phyloP scores from a whole-genome alignment of 2,329 filamentous ascomycete species.

The Ophiosphaerella herpotricha region DNA sequence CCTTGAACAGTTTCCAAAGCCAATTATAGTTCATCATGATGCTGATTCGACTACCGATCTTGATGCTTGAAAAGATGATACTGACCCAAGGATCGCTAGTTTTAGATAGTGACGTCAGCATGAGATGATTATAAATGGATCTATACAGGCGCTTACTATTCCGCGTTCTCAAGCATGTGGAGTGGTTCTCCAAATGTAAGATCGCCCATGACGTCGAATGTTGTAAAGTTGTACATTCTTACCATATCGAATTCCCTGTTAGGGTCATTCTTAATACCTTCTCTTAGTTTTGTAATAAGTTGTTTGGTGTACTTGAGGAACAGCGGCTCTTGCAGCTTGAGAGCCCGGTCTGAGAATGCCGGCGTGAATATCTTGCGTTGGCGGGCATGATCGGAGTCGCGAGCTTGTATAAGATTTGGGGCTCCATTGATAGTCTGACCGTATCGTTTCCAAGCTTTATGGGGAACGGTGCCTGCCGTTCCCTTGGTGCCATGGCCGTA shows the following conservation, averaged over 20 bases:
- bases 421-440: conserved; percentile 31
- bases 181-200: conserved; percentile 40
- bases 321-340: conserved; percentile 48
- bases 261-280: conserved; percentile 33
- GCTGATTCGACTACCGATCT: conserved; percentile 4
- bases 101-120: background rate
- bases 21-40: conserved; percentile 16
- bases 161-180: conserved; percentile 32
- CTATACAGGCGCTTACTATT: conserved; percentile 4
- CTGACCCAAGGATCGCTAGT: conserved; percentile 33
- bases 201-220: conserved; percentile 42
- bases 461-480: conserved; percentile 16
- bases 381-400: conserved; percentile 44
- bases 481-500: conserved; percentile 32
- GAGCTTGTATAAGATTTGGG: conserved; percentile 32
- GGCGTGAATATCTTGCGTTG: conserved; percentile 47
- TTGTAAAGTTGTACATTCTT: conserved; percentile 36
- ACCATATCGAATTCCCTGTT: conserved; percentile 42
- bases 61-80: conserved; percentile 32
- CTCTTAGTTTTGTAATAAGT: conserved; percentile 46
- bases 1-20: conserved; percentile 9
- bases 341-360: conserved; percentile 49
- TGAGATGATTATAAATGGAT: background rate
- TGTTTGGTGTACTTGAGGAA: conserved; percentile 49
- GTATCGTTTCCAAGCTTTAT: conserved; percentile 34